These are phyloP conservation scores for Begonia fuchsioides DNA, from an alignment of 306 rosid species.

Conservation along the genomic window DNA sequence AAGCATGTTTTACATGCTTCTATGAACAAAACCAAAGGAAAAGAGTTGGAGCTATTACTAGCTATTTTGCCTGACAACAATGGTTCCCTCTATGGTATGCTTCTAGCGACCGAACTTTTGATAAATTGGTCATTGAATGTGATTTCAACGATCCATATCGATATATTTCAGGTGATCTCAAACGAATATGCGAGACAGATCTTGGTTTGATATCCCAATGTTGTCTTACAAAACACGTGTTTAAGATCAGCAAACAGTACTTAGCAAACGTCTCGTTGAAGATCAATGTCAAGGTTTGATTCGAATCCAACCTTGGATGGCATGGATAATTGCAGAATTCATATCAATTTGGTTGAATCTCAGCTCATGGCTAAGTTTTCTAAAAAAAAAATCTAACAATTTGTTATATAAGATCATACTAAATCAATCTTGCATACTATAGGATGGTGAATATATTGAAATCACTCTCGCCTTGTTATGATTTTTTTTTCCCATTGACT, in stretches of 20 bases:
- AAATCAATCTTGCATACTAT: no score
- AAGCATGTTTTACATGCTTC: constrained; percentile 80
- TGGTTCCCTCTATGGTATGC: constrained; percentile 74
- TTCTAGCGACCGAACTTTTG: neutral
- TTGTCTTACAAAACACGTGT: constrained; percentile 86
- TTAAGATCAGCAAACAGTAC: constrained; percentile 80
- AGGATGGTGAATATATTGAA: no score
- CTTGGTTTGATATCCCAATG: constrained; percentile 86
- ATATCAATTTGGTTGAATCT: no score
- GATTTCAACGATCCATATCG: constrained; percentile 6
- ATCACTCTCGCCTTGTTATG: no score
- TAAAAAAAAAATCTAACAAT: no score
- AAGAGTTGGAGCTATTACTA: constrained; percentile 69
- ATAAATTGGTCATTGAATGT: constrained; percentile 1
- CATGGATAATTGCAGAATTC: no score
- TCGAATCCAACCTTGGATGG: no score
- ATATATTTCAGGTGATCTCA: constrained; percentile 68
- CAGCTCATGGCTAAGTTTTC: no score
- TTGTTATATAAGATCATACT: no score
- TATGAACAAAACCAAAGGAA: constrained; percentile 68
- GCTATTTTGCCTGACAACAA: constrained; percentile 88
- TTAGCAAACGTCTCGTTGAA: constrained; percentile 82
- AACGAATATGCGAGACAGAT: constrained; percentile 85
- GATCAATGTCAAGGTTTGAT: constrained; percentile 83
- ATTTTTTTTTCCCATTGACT: no score